Evolutionary conservation across 208 protist species (phyloP).

Genomic region (Trypanosomatidae sp.): DNA sequence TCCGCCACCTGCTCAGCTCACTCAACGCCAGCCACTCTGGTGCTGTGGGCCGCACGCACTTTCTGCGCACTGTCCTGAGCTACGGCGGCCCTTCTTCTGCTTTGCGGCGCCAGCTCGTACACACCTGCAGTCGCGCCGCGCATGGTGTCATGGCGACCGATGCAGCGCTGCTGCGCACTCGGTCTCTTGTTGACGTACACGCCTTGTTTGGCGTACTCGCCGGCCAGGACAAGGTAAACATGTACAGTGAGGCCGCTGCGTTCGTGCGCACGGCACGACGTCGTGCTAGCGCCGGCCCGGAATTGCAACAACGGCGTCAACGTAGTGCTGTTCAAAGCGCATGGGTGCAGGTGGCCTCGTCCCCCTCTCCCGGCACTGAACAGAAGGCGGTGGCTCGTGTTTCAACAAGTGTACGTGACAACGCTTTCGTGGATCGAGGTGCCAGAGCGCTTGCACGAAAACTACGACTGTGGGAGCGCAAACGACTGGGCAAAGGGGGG

Average conservation of each 20-base stretch:
- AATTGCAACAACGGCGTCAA: background rate
- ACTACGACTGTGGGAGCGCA: conserved; percentile 5
- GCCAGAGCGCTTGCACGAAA: conserved; percentile 10
- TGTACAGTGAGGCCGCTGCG: conserved; percentile 42
- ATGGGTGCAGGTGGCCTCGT: background rate
- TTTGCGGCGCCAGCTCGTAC: conserved; percentile 27
- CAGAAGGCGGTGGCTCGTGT: background rate
- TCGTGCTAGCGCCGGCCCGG: conserved; percentile 2
- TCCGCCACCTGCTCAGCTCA: conserved; percentile 17
- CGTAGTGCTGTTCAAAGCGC: conserved; percentile 14
- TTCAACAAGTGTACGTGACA: background rate
- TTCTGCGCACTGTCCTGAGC: conserved; percentile 27
- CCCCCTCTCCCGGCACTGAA: background rate
- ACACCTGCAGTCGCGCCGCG: conserved; percentile 5
- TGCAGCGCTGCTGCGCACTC: conserved; percentile 28
- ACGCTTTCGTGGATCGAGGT: conserved; percentile 23
- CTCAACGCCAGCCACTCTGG: conserved; percentile 7
- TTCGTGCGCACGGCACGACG: conserved; percentile 28
- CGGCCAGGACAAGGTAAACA: conserved; percentile 38
- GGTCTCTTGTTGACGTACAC: conserved; percentile 44
- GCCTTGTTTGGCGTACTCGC: conserved; percentile 50
- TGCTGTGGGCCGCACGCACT: conserved; percentile 24
- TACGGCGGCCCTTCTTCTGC: conserved; percentile 36
- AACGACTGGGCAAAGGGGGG: conserved; percentile 11
- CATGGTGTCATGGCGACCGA: conserved; percentile 1